A percentile compares a stretch with the other conserved stretches of the same genome.
These are phyloP conservation scores for Lotus japonicus DNA, from an alignment of 306 rosid genomes.

Conservation along the genomic window DNA sequence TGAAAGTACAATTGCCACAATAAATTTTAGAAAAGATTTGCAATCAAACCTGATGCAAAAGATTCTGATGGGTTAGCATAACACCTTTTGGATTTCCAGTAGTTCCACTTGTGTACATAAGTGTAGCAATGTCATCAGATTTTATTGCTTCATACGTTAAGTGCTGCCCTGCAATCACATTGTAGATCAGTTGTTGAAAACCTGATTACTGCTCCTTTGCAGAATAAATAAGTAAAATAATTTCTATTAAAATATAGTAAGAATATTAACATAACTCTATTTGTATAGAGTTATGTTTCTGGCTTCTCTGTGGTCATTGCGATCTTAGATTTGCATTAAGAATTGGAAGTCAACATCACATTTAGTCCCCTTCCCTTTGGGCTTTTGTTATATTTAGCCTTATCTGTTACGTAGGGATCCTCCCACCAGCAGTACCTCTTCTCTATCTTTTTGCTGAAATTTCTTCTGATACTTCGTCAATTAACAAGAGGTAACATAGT, in stretches of 20 bases:
- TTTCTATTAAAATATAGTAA: neutral
- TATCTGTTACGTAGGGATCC: neutral
- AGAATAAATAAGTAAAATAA: neutral
- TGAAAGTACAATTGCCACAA: slow-evolving; percentile 7
- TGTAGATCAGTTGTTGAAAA: slow-evolving; percentile 20
- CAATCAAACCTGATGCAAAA: slow-evolving; percentile 83
- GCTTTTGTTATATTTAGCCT: neutral
- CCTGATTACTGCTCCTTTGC: neutral
- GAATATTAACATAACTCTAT: neutral
- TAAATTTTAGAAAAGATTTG: slow-evolving; percentile 9
- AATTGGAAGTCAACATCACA: neutral
- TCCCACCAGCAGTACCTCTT: neutral
- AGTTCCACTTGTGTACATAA: slow-evolving; percentile 91
- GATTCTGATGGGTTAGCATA: slow-evolving; percentile 83
- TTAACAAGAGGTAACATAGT: neutral
- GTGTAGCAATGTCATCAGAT: slow-evolving; percentile 78
- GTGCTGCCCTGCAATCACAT: slow-evolving; percentile 44
- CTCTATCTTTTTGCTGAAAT: neutral
- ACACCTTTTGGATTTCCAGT: slow-evolving; percentile 96
- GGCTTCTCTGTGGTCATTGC: neutral
- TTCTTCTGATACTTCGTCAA: neutral
- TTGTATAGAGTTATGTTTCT: neutral
- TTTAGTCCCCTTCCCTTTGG: neutral
- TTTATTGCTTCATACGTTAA: slow-evolving; percentile 57
- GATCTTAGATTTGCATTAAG: neutral